Evolutionary conservation across 257 asterid genomes (phyloP), one percentile per base, ranked within the genome.

Genomic region (Cynanchum wilfordii): DNA sequence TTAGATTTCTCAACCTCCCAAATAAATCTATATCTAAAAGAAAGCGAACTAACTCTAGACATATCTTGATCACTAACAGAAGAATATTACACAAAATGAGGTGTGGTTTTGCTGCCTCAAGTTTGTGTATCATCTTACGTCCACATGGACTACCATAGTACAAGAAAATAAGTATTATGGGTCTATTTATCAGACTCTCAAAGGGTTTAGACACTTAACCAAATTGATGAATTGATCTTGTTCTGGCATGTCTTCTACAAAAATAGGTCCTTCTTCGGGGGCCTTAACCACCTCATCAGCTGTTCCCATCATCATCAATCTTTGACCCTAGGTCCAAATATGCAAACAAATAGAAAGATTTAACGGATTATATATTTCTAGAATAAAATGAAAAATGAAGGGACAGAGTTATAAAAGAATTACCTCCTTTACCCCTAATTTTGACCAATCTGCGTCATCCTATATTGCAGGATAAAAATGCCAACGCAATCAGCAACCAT

Each of bases 241-340:
- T 86, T 95, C 99, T 60, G 99, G 98, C 94, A 95, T 78, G 88
- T 95, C 99, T 82, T 95, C 99, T 12, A 84, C 96, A 81, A 95
- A 95, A 73, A 95, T 72, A 24, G 94, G 94, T n/a, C 92, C 91
- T 75, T 92, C 90, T 78, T 95, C 98, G 29, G 99, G 99, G 73
- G 98, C 98, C 89, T 92, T 95, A 44, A 95, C 89, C 66, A 95
- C 86, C 85, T 92, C 99, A 81, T 89, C 99, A 20, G 97, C 99
- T 51, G 97, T 95, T 81, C 99, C 99, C 98, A 92, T 95, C 99
- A 95, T 95, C 99, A 95, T 95, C 78, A 95, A 82, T 73, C 93
- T 90, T 87, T 95, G 99, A 75, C 99, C 99, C 99, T 95, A 79
- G 69, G 77, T 90, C 92, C 86, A 83, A 74, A 57, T 75, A 79